Conservation (phyloP, 805 yeast species). For the Dipodascopsis uninucleata region DNA sequence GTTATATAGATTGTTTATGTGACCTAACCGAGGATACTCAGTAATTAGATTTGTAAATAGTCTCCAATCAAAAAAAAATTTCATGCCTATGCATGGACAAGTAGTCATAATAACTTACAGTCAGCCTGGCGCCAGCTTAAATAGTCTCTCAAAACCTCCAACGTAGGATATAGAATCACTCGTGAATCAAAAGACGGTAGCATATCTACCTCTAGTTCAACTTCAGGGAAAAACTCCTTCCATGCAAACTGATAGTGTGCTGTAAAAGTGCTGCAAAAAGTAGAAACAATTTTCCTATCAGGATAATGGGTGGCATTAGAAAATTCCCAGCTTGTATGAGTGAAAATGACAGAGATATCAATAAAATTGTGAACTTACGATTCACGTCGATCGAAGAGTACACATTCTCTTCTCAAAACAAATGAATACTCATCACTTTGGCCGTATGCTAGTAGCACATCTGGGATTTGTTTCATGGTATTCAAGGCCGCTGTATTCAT, state of each 20-base stretch:
- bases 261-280: conserved; percentile 78
- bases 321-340: too few relatives aligned
- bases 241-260: conserved; percentile 70
- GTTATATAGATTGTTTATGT: conserved; percentile 89
- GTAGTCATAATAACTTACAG: conserved; percentile 37
- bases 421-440: conserved; percentile 95
- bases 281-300: conserved; percentile 63
- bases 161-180: conserved; percentile 78
- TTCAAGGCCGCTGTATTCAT: conserved; percentile 79
- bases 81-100: background rate
- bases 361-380: conserved; percentile 33
- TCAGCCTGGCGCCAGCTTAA: conserved; percentile 95
- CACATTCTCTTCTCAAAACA: conserved; percentile 59
- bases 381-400: conserved; percentile 76
- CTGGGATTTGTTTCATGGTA: conserved; percentile 63
- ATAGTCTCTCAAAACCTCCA: conserved; percentile 64
- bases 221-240: conserved; percentile 54
- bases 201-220: conserved; percentile 47
- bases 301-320: background rate
- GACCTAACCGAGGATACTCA: conserved; percentile 41
- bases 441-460: conserved; percentile 79
- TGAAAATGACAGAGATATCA: too few relatives aligned
- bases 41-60: background rate
- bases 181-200: conserved; percentile 90
- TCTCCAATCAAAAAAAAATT: background rate